Evolutionary conservation across 495 filamentous ascomycete genomes (phyloP).

Genomic region (Sporormia fimetaria): DNA sequence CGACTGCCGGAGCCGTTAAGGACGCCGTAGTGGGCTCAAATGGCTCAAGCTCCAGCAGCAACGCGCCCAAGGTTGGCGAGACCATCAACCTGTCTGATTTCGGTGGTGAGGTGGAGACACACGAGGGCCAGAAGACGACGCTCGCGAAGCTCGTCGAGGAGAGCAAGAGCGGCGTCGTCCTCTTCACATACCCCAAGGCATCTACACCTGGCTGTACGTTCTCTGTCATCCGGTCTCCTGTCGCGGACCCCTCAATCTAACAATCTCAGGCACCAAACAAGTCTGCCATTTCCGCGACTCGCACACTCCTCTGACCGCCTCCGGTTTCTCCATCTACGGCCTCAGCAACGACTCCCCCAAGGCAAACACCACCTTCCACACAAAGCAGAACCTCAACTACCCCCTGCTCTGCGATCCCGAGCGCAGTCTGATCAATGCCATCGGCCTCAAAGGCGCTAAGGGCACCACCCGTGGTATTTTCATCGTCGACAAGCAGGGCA

Average conservation of each 20-base stretch:
- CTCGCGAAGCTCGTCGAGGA: slow-evolving; percentile 66
- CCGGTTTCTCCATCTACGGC: slow-evolving; percentile 76
- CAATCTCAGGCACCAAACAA: slow-evolving; percentile 72
- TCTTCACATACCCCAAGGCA: slow-evolving; percentile 95
- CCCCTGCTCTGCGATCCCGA: slow-evolving; percentile 72
- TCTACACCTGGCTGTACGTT: slow-evolving; percentile 83
- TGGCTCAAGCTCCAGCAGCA: slow-evolving; percentile 33
- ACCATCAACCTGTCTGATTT: slow-evolving; percentile 57
- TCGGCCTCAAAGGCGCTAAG: slow-evolving; percentile 34
- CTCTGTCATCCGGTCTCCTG: slow-evolving; percentile 1
- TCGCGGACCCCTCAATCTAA: background rate
- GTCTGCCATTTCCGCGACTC: slow-evolving; percentile 84
- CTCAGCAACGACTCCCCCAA: slow-evolving; percentile 78
- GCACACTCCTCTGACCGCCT: slow-evolving; percentile 62
- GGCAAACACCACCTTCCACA: slow-evolving; percentile 81
- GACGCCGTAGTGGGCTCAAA: slow-evolving; percentile 10
- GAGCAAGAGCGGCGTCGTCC: slow-evolving; percentile 73
- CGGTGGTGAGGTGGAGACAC: slow-evolving; percentile 72
- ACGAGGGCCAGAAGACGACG: slow-evolving; percentile 68
- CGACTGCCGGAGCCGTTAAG: slow-evolving; percentile 5
- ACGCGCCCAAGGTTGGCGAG: slow-evolving; percentile 35
- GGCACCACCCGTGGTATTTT: slow-evolving; percentile 78
- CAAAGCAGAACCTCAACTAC: slow-evolving; percentile 80
- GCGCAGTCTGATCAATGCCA: slow-evolving; percentile 45
- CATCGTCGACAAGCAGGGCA: slow-evolving; percentile 65